phyloP scores from a whole-genome alignment of 352 stramenopile genomes.

The Phytophthora pistaciae region DNA sequence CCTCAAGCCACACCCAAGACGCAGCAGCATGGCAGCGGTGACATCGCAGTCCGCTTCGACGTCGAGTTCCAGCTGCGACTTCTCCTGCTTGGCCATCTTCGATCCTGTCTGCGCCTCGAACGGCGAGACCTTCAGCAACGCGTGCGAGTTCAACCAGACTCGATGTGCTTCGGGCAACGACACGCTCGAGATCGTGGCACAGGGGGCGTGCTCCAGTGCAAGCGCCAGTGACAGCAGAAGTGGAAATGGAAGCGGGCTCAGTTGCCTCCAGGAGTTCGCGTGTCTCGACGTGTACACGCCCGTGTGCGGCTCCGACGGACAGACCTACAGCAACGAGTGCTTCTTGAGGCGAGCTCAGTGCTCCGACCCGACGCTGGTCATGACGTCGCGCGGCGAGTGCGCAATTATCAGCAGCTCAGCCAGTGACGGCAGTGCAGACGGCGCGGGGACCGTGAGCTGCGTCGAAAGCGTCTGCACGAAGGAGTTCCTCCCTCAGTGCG shows the following conservation, averaged over 20 bases:
- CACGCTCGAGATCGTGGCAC: slow-evolving; percentile 32
- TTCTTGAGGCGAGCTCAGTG: slow-evolving; percentile 36
- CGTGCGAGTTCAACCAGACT: slow-evolving; percentile 53
- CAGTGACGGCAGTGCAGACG: not conserved
- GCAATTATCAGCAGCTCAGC: not conserved
- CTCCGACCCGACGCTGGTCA: slow-evolving; percentile 27
- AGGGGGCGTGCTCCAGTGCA: slow-evolving; percentile 36
- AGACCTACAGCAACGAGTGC: slow-evolving; percentile 61
- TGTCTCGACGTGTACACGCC: slow-evolving; percentile 38
- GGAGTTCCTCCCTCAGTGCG: slow-evolving; percentile 49
- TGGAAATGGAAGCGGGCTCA: not conserved
- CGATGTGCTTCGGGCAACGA: slow-evolving; percentile 40
- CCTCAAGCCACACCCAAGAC: not conserved
- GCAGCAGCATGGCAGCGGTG: not conserved
- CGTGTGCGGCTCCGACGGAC: slow-evolving; percentile 56
- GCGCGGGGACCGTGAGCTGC: not conserved
- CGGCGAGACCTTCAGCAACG: slow-evolving; percentile 61
- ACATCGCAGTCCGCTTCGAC: too few relatives aligned
- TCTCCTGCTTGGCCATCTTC: slow-evolving; percentile 33
- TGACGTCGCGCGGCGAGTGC: slow-evolving; percentile 36
- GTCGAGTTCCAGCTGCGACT: slow-evolving; percentile 18
- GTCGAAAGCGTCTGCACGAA: slow-evolving; percentile 30
- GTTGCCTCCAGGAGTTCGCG: slow-evolving; percentile 33
- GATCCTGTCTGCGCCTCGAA: slow-evolving; percentile 66
- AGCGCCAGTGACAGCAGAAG: not conserved